phyloP scores from a whole-genome alignment of 1,284 basidiomycete species.

The Limonomyces culmigenus region DNA sequence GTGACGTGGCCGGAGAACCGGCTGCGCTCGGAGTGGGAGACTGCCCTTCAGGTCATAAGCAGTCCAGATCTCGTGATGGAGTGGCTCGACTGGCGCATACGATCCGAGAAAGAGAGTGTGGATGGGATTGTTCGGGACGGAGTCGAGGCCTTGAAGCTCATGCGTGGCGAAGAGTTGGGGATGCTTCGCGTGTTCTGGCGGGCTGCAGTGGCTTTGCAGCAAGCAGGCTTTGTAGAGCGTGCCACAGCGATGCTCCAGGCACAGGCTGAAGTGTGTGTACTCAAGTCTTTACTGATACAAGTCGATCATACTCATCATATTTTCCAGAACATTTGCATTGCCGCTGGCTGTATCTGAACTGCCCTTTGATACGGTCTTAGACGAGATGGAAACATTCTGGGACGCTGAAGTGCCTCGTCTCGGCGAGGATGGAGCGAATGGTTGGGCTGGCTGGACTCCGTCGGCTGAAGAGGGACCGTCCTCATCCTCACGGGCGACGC shows the following conservation, averaged over 20 bases:
- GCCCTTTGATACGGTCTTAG: constrained; percentile 29
- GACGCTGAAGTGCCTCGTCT: constrained; percentile 50
- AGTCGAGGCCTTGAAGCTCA: constrained; percentile 20
- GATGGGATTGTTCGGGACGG: constrained; percentile 36
- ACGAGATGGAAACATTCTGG: constrained; percentile 59
- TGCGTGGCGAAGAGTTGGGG: constrained; percentile 32
- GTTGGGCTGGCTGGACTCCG: constrained; percentile 45
- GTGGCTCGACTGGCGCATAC: constrained; percentile 61
- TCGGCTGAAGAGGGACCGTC: constrained; percentile 21
- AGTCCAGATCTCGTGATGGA: constrained; percentile 42
- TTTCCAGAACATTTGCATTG: constrained; percentile 32
- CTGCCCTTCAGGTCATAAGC: constrained; percentile 25
- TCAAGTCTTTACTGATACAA: constrained; percentile 3
- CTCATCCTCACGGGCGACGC: constrained; percentile 6
- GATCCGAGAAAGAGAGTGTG: constrained; percentile 24
- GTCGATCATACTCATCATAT: neutral
- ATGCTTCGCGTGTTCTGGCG: constrained; percentile 58
- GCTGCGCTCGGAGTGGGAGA: constrained; percentile 53
- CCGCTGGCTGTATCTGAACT: constrained; percentile 24
- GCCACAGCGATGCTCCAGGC: constrained; percentile 61
- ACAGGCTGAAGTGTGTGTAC: constrained; percentile 54
- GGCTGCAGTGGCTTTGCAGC: constrained; percentile 44
- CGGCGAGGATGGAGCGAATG: constrained; percentile 40
- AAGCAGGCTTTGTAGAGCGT: constrained; percentile 49
- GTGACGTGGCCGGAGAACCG: constrained; percentile 46